Base-by-base conservation (phyloP, 768 basidiomycete genomes). In the Leccinum obscurum region DNA sequence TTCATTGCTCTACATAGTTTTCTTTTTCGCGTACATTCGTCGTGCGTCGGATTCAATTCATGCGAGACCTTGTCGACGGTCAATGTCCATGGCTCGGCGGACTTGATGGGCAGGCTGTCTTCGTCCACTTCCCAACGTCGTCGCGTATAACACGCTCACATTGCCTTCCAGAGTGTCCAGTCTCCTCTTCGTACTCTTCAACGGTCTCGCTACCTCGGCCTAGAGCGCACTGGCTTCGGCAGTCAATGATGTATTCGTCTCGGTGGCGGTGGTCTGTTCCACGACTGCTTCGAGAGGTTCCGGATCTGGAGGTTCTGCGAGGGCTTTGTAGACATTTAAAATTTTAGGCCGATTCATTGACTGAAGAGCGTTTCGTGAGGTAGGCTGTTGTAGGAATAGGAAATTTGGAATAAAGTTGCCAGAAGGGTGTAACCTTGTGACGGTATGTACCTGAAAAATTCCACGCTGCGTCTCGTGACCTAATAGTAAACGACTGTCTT, bases 231-330 rank as follows among this genome's bases (percentile, higher is more conserved):
- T 77, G 9, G 91, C 89, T 71, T 98, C 95, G 1, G 90, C 84
- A 35, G 60, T 72, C 57, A 71, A 56, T 11, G 56, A 58, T 15
- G 56, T 59, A 24, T 71, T 71, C 49, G 63, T 56, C 26, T 70
- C 30, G 86, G 63, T 87, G 68, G 92, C 92, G 50, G 95, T 92
- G 2, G 95, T 88, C 80, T 98, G 97, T 68, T 98, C 96, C 32
- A 98, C 92, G 10, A 94, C 95, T 13, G 88, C 93, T 69, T 99
- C 96, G 15, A 98, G 80, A 10, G 97, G 97, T 72, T 96, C 96
- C 15, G 96, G 97, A 73, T 99, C 97, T 0, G 96, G 96, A 3
- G 93, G 95, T 69, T 99, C 97, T 0, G 96, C 95, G 9, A 99
- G 76, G 26, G 96, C 85, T 72, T 98, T 98, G 81, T 98, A 98